Evolutionary conservation across 768 basidiomycete species (phyloP).

Genomic region (Trametes punicea): DNA sequence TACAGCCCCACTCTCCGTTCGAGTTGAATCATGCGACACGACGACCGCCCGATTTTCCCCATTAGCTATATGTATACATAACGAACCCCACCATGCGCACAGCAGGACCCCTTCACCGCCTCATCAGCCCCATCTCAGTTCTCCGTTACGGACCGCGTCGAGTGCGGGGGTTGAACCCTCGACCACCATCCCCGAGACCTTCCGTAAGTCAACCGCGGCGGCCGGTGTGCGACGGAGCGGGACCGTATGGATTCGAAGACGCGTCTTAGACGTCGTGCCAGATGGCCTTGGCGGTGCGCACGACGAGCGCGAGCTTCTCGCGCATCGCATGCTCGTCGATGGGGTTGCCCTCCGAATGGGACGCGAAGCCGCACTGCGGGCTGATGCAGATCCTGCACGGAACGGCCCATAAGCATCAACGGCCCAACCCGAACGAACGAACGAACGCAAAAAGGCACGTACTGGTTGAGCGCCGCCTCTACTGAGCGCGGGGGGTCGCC

Average conservation of each 20-base stretch:
- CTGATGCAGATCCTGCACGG: constrained; percentile 38
- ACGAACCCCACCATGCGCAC: background rate
- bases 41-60: too few relatives aligned
- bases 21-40: constrained; percentile 12
- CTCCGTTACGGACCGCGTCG: too few relatives aligned
- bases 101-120: too few relatives aligned
- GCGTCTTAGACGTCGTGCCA: constrained; percentile 29
- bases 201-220: too few relatives aligned
- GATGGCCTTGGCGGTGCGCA: constrained; percentile 35
- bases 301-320: constrained; percentile 34
- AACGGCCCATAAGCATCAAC: background rate
- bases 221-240: too few relatives aligned
- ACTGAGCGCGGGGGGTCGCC: constrained; percentile 35
- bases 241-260: too few relatives aligned
- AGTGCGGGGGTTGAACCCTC: constrained; percentile 10
- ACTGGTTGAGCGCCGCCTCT: constrained; percentile 42
- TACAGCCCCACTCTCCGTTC: background rate
- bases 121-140: too few relatives aligned
- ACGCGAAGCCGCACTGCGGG: constrained; percentile 53
- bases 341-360: constrained; percentile 43
- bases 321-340: constrained; percentile 36
- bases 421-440: too few relatives aligned
- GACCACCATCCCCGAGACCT: too few relatives aligned
- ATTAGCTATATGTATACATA: background rate
- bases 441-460: constrained; percentile 15